These are phyloP conservation scores for Aspergillus homomorphus DNA, from an alignment of 495 filamentous ascomycete species.

Conservation along the genomic window DNA sequence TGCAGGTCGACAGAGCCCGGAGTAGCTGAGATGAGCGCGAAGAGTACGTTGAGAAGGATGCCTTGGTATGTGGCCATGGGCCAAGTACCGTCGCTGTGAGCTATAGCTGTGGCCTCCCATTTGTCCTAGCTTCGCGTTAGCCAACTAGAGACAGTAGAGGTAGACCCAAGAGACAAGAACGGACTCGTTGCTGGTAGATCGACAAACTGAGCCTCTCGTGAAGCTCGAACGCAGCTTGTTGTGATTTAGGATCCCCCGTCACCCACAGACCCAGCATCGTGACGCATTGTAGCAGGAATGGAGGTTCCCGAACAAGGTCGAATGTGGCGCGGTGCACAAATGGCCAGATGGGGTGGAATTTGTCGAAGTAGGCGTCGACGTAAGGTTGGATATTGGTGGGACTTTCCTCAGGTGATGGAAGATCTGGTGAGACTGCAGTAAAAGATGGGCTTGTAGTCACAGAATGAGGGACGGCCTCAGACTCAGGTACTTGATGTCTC, in stretches of 20 bases:
- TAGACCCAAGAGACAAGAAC: neutral
- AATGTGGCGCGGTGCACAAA: conserved; percentile 17
- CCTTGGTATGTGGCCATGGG: conserved; percentile 21
- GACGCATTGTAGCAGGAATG: conserved; percentile 2
- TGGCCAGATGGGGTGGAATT: conserved; percentile 18
- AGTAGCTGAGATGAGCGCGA: conserved; percentile 5
- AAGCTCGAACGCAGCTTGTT: neutral
- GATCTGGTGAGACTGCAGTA: neutral
- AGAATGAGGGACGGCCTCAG: no score
- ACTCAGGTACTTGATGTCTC: no score
- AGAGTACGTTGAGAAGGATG: conserved; percentile 18
- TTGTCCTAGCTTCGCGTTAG: neutral
- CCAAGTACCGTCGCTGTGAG: conserved; percentile 1
- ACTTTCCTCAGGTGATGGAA: neutral
- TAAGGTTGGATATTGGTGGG: neutral
- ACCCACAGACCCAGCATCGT: neutral
- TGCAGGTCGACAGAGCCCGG: neutral
- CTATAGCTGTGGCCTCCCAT: neutral
- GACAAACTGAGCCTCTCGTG: neutral
- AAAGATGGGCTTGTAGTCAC: no score
- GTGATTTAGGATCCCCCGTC: neutral
- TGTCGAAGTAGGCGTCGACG: conserved; percentile 17
- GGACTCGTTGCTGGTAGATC: neutral
- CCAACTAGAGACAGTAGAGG: no score
- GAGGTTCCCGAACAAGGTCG: conserved; percentile 17